Evolutionary conservation across 2,329 filamentous ascomycete species (phyloP).

Genomic region (Lasiodiplodia theobromae): DNA sequence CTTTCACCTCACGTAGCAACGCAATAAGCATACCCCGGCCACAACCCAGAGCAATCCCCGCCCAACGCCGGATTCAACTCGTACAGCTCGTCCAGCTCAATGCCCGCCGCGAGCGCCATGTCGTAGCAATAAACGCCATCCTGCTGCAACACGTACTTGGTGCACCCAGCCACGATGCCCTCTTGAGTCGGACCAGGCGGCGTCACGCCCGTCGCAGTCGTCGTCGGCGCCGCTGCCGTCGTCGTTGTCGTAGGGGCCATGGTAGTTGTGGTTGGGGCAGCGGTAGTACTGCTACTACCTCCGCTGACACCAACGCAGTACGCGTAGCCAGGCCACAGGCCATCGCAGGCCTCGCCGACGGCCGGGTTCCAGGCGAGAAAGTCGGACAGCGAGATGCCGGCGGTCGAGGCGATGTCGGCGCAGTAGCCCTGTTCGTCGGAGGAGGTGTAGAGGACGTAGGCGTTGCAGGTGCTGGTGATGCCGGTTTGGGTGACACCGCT

Average conservation of each 20-base stretch:
- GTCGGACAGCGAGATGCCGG: no score
- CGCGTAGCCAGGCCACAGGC: no score
- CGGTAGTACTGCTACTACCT: no score
- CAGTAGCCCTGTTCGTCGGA: no score
- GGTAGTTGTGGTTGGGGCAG: neutral
- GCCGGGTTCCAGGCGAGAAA: no score
- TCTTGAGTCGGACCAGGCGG: neutral
- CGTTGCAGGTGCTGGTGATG: no score
- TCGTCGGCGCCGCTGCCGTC: neutral
- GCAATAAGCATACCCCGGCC: slow-evolving; percentile 31
- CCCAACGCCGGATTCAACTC: slow-evolving; percentile 33
- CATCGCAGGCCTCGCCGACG: no score
- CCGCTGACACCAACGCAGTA: neutral
- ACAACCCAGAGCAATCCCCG: slow-evolving; percentile 32
- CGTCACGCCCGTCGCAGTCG: neutral
- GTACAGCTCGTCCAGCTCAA: slow-evolving; percentile 35
- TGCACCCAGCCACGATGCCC: slow-evolving; percentile 1
- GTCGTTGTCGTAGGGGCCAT: neutral
- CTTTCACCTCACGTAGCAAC: neutral
- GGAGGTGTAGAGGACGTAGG: no score
- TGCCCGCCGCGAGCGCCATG: slow-evolving; percentile 28
- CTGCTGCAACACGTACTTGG: slow-evolving; percentile 12
- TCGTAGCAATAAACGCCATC: slow-evolving; percentile 30
- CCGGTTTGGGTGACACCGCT: no score
- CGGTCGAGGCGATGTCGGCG: no score